Percentiles rank a stretch among this genome's conserved stretches.
Evolutionary conservation across 768 basidiomycete species (phyloP).

Genomic region (Pleurotus platypus): DNA sequence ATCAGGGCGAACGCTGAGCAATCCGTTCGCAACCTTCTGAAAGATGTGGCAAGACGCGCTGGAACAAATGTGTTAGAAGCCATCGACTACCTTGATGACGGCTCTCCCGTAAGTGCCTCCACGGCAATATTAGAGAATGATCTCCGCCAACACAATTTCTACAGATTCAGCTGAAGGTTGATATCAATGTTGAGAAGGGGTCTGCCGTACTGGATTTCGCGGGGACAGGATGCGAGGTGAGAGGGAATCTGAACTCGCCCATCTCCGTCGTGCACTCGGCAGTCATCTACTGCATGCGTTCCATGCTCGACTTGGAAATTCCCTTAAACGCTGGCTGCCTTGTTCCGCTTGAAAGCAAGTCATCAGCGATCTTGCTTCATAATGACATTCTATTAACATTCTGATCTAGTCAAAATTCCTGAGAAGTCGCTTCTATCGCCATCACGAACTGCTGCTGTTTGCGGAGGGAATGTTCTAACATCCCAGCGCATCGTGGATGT

Average conservation of each 20-base stretch:
- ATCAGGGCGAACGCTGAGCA: constrained; percentile 86
- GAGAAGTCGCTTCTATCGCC: constrained; percentile 76
- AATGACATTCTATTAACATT: constrained; percentile 8
- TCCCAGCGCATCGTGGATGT: constrained; percentile 95
- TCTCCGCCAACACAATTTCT: background rate
- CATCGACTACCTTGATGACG: constrained; percentile 84
- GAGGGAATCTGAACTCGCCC: constrained; percentile 82
- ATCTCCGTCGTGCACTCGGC: constrained; percentile 85
- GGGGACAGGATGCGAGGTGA: constrained; percentile 80
- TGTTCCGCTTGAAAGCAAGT: constrained; percentile 74
- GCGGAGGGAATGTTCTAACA: constrained; percentile 89
- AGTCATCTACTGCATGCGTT: constrained; percentile 85
- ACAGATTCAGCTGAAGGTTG: constrained; percentile 72
- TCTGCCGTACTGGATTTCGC: constrained; percentile 84
- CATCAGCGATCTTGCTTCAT: background rate
- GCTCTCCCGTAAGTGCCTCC: constrained; percentile 62
- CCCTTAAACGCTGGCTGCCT: constrained; percentile 94
- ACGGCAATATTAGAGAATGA: background rate
- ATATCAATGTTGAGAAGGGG: constrained; percentile 70
- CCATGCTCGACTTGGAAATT: constrained; percentile 84
- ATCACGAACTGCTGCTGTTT: constrained; percentile 84
- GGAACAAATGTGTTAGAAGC: constrained; percentile 66
- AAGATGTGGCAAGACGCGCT: constrained; percentile 65
- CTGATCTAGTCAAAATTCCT: constrained; percentile 67
- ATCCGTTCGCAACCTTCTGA: constrained; percentile 80